A percentile compares a stretch with the other conserved stretches of the same genome.
These are phyloP conservation scores for Mycena venus DNA, from an alignment of 768 basidiomycete species.

Conservation along the genomic window DNA sequence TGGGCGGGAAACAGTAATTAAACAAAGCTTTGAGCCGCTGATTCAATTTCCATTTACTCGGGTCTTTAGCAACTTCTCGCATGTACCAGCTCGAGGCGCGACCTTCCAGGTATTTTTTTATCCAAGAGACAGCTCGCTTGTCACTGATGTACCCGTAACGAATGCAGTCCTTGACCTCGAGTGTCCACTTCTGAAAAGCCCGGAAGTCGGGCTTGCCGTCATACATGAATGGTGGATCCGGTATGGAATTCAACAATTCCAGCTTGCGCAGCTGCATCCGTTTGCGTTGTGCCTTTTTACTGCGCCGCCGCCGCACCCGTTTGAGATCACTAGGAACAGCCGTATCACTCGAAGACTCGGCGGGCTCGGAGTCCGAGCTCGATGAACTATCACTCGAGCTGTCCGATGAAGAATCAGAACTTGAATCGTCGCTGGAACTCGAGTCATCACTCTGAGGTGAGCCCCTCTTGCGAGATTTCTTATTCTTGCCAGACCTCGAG, in stretches of 20 bases:
- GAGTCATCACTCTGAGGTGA: too few relatives aligned
- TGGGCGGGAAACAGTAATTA: slow-evolving; percentile 24
- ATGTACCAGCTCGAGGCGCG: slow-evolving; percentile 21
- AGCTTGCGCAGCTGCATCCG: slow-evolving; percentile 13
- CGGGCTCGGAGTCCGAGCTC: background rate
- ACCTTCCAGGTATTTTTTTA: slow-evolving; percentile 1
- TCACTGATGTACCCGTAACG: background rate
- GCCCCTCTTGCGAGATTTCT: background rate
- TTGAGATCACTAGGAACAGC: too few relatives aligned
- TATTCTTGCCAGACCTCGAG: too few relatives aligned
- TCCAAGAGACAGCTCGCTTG: background rate
- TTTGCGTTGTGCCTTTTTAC: background rate
- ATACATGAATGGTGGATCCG: slow-evolving; percentile 23
- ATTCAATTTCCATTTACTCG: slow-evolving; percentile 16
- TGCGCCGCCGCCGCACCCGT: background rate
- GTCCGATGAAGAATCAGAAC: background rate
- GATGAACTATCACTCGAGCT: background rate
- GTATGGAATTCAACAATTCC: too few relatives aligned
- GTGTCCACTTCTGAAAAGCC: slow-evolving; percentile 12
- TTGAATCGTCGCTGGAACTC: background rate
- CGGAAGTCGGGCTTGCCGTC: slow-evolving; percentile 11
- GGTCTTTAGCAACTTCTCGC: slow-evolving; percentile 10
- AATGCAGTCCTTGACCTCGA: slow-evolving; percentile 17
- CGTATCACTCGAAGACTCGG: too few relatives aligned
- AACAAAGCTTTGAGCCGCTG: slow-evolving; percentile 24